Percentiles rank a stretch among this genome's conserved stretches.
These are phyloP conservation scores for Teunomyces atbi DNA, from an alignment of 805 yeast genomes.

Conservation along the genomic window DNA sequence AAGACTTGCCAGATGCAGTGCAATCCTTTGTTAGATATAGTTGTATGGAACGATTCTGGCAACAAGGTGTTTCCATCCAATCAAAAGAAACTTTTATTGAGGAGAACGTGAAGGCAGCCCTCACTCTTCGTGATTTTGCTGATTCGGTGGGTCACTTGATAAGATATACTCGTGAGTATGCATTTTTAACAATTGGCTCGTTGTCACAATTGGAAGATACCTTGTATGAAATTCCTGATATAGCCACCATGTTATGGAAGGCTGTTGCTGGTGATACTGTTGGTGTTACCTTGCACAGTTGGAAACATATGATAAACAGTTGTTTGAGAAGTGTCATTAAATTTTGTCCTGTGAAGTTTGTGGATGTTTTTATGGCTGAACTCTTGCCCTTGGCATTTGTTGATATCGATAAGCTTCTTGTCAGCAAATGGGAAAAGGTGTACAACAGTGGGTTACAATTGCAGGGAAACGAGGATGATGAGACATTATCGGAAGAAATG, in stretches of 20 bases:
- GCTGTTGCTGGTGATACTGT: constrained; percentile 82
- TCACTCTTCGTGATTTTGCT: constrained; percentile 92
- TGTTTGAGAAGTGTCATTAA: constrained; percentile 83
- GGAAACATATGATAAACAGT: constrained; percentile 94
- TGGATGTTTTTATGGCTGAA: constrained; percentile 67
- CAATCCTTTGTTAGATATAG: constrained; percentile 89
- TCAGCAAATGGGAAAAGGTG: constrained; percentile 72
- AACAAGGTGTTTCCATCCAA: constrained; percentile 93
- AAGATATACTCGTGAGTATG: constrained; percentile 94
- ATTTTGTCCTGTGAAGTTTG: constrained; percentile 76
- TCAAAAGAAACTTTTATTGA: constrained; percentile 91
- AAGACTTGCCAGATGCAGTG: constrained; percentile 79
- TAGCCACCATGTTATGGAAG: constrained; percentile 74
- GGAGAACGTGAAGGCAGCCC: constrained; percentile 91
- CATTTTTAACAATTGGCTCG: constrained; percentile 84
- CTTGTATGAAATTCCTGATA: constrained; percentile 78
- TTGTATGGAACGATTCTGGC: constrained; percentile 96
- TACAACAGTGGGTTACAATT: constrained; percentile 55
- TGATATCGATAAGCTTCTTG: constrained; percentile 71
- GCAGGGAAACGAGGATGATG: constrained; percentile 67
- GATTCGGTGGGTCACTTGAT: constrained; percentile 96
- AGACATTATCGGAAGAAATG: constrained; percentile 92
- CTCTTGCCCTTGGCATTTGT: constrained; percentile 74
- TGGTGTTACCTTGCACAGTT: constrained; percentile 90
- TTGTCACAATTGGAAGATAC: constrained; percentile 88